Percentiles rank a stretch among this genome's conserved stretches.
Conservation (phyloP, 1,284 basidiomycete genomes). For the Ceraceosorus bombacis region DNA sequence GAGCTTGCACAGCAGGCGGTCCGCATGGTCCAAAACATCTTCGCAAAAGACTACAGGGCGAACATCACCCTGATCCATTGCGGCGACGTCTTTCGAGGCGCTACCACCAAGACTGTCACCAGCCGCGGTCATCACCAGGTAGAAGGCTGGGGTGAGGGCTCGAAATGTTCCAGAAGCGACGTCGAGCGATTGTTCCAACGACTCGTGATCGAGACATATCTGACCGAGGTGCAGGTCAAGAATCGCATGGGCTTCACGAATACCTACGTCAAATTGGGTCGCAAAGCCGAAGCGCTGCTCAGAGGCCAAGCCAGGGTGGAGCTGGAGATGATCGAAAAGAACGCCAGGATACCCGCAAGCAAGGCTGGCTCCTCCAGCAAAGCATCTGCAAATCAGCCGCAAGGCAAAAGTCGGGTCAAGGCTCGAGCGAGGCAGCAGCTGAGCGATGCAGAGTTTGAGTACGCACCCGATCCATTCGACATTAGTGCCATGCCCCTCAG, state of each 20-base stretch:
- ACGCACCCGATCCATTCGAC: slow-evolving; percentile 22
- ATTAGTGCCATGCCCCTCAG: slow-evolving; percentile 24
- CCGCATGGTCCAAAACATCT: slow-evolving; percentile 56
- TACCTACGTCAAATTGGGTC: slow-evolving; percentile 42
- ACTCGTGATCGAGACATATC: slow-evolving; percentile 53
- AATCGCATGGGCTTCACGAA: slow-evolving; percentile 48
- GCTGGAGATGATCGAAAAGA: slow-evolving; percentile 17
- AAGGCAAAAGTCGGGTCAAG: too few species aligned
- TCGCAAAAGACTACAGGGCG: slow-evolving; percentile 15
- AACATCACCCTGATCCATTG: slow-evolving; percentile 53
- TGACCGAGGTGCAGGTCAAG: slow-evolving; percentile 45
- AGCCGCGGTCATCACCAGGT: slow-evolving; percentile 55
- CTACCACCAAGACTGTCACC: slow-evolving; percentile 54
- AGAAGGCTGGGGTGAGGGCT: slow-evolving; percentile 57
- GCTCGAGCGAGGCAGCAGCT: slow-evolving; percentile 7
- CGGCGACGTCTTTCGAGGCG: slow-evolving; percentile 61
- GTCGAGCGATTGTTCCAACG: slow-evolving; percentile 61
- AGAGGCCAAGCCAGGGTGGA: slow-evolving; percentile 23
- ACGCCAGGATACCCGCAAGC: slow-evolving; percentile 7
- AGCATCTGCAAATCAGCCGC: too few species aligned
- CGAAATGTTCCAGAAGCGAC: slow-evolving; percentile 53
- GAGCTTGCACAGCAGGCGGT: slow-evolving; percentile 54
- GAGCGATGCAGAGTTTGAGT: slow-evolving; percentile 19
- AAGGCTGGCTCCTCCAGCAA: slow-evolving; percentile 10
- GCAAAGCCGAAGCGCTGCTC: slow-evolving; percentile 17